A percentile compares a stretch with the other conserved stretches of the same genome.
phyloP scores from a whole-genome alignment of 257 asterid genomes.

The Rehmannia glutinosa region DNA sequence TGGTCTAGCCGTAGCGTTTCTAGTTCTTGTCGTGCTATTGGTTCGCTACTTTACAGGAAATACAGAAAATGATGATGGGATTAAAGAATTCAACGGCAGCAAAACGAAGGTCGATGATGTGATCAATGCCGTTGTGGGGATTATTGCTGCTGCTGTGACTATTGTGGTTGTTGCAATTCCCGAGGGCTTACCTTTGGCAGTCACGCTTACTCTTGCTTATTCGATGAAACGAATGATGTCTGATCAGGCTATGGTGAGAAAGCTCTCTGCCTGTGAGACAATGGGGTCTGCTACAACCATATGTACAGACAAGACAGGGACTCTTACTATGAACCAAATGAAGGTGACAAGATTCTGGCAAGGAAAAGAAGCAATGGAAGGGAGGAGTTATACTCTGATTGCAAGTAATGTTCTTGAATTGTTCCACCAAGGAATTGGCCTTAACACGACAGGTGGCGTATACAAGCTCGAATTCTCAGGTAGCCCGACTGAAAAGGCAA shows the following conservation, averaged over 20 bases:
- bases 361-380: constrained; percentile 21
- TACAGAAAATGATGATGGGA: constrained; percentile 30
- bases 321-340: constrained; percentile 34
- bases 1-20: constrained; percentile 35
- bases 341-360: constrained; percentile 28
- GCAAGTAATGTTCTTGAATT: constrained; percentile 13
- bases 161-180: constrained; percentile 42
- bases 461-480: constrained; percentile 53
- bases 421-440: constrained; percentile 25
- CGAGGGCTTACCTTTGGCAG: constrained; percentile 33
- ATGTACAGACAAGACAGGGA: constrained; percentile 25
- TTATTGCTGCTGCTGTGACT: constrained; percentile 30
- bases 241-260: no score
- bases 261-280: no score
- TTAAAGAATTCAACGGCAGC: constrained; percentile 7
- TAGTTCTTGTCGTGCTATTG: constrained; percentile 37
- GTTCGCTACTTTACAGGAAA: constrained; percentile 31
- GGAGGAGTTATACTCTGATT: neutral
- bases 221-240: no score
- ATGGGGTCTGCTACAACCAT: no score
- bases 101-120: constrained; percentile 6
- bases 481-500: constrained; percentile 87
- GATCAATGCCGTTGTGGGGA: constrained; percentile 18
- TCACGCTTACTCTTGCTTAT: no score
- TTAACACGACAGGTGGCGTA: constrained; percentile 24